These are phyloP conservation scores for Thelonectria rubi DNA, from an alignment of 2,329 filamentous ascomycete genomes.

Conservation along the genomic window DNA sequence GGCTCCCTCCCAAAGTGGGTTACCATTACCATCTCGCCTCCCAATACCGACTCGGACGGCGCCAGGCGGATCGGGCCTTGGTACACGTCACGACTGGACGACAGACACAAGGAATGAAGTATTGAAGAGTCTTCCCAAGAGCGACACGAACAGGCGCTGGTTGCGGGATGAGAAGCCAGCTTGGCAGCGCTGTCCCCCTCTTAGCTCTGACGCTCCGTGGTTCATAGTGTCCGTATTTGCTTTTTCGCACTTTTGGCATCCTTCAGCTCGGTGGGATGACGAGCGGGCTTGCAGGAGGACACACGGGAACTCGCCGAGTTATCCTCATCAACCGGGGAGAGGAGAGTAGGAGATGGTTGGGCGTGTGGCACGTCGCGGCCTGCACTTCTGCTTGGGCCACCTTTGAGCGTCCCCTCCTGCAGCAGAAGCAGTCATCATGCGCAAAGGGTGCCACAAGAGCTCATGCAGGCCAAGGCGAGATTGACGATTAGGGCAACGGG, in stretches of 20 bases:
- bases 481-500: slow-evolving; percentile 28
- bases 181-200: too few species aligned
- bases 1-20: slow-evolving; percentile 11
- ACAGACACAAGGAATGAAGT: background rate
- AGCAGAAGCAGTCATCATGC: background rate
- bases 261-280: slow-evolving; percentile 1
- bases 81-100: slow-evolving; percentile 36
- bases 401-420: background rate
- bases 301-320: slow-evolving; percentile 14
- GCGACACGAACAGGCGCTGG: too few species aligned
- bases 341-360: background rate
- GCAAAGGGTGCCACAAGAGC: slow-evolving; percentile 4
- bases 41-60: slow-evolving; percentile 22
- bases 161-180: too few species aligned
- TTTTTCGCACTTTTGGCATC: slow-evolving; percentile 5
- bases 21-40: slow-evolving; percentile 9
- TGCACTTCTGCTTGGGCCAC: background rate
- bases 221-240: background rate
- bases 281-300: slow-evolving; percentile 1
- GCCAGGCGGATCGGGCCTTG: slow-evolving; percentile 43
- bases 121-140: background rate
- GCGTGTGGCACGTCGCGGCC: background rate
- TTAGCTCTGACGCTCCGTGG: background rate
- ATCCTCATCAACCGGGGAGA: background rate
- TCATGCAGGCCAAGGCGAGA: slow-evolving; percentile 39